Evolutionary conservation across 495 filamentous ascomycete species (phyloP), one percentile per base, ranked within the genome.

Genomic region (Penicillium ucsense): DNA sequence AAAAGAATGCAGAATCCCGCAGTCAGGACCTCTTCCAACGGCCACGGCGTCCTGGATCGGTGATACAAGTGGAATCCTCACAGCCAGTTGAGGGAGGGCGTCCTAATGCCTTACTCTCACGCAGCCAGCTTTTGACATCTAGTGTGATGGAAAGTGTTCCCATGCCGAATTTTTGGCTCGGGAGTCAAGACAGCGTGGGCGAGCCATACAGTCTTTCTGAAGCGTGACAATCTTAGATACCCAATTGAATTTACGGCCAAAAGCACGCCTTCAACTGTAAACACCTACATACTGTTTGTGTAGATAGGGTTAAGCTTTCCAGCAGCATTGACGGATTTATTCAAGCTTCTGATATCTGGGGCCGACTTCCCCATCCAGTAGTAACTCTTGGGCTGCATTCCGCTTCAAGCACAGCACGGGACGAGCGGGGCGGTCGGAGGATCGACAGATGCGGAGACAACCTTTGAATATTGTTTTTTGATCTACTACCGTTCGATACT

Each of bases 111-210:
- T 42, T 71, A 6, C 35, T 72, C 8, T 59, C 63, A 11, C 52
- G 59, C n/a, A 69, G 62, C 48, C 66, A 72, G 35, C 55, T 72
- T 41, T 55, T 74, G 9, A 67, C 68, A 2, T 71, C 69, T 6
- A 72, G 68, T 43, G 60, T 74, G 4, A 72, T 74, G 71, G 71
- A 74, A 39, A 74, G 71, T 48, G 52, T 74, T 20, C 67, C 71
- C 2, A 32, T 71, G 9, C 71, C 71, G 1, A 53, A 57, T 3
- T 68, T 71, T 27, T 66, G 65, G 59, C 57, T 63, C 59, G 55
- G 59, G 9, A 74, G 67, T 51, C 67, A 74, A 50, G 71, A 72
- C 38, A 72, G 66, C 53, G 60, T 71, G 32, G 68, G 65, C 29
- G 66, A 68, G 41, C 66, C 68, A n/a, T 72, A 72, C 51, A 64